A percentile compares a stretch with the other conserved stretches of the same genome.
Conservation (phyloP, 176 grass and related monocot species). For the Themeda triandra region DNA sequence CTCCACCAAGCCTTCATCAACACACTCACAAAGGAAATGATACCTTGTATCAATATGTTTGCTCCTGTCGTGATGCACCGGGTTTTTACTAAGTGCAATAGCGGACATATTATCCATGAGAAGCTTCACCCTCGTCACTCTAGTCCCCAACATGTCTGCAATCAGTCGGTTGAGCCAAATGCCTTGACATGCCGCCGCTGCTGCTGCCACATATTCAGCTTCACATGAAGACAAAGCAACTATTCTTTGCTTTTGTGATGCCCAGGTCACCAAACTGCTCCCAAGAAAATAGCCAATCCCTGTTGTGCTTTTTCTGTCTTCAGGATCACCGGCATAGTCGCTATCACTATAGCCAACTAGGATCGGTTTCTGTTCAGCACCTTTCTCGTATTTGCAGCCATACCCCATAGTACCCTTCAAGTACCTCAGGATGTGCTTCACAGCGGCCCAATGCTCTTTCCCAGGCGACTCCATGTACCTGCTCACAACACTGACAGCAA, state of each 20-base stretch:
- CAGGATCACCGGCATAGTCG: neutral
- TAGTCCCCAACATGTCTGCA: neutral
- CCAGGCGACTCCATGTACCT: neutral
- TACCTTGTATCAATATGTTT: too few relatives aligned
- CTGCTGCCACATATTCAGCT: neutral
- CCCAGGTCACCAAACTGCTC: accelerated
- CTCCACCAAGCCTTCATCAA: too few relatives aligned
- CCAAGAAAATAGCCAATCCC: neutral
- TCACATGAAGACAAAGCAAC: neutral
- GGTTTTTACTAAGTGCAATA: neutral
- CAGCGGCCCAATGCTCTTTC: neutral
- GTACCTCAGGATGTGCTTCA: neutral
- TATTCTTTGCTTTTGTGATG: neutral
- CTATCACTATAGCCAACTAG: neutral
- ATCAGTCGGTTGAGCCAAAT: neutral
- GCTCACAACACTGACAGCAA: neutral
- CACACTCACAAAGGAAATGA: too few relatives aligned
- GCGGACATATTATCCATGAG: neutral
- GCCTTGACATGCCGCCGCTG: neutral
- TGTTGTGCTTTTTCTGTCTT: neutral
- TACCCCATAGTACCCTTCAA: accelerated
- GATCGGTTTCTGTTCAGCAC: neutral
- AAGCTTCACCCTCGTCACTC: accelerated
- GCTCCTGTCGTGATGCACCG: too few relatives aligned
- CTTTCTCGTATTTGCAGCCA: neutral